Percentiles rank a stretch among this genome's conserved stretches.
Conservation (phyloP, 2,329 filamentous ascomycete genomes). For the Monosporascus sp. region DNA sequence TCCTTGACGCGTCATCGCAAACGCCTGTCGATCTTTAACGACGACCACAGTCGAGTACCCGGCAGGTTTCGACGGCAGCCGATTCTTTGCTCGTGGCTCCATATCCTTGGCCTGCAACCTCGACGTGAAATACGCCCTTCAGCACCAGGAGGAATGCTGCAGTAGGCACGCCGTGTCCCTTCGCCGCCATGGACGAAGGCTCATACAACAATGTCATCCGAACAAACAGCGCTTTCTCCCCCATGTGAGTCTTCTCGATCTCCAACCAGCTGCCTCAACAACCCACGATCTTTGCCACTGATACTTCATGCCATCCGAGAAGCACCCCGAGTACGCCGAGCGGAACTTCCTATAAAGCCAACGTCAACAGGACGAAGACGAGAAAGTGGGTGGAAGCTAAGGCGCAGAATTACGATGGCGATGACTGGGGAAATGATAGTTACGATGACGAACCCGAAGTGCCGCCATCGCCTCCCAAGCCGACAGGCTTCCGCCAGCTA, state of each 20-base stretch:
- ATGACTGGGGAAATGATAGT: conserved; percentile 81
- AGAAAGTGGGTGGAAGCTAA: conserved; percentile 94
- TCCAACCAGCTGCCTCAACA: neutral
- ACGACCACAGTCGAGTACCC: no score
- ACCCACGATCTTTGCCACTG: conserved; percentile 4
- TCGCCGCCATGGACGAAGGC: conserved; percentile 19
- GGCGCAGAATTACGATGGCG: conserved; percentile 79
- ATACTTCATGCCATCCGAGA: conserved; percentile 1
- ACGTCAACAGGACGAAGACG: conserved; percentile 84
- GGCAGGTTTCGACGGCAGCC: no score
- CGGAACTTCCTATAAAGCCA: conserved; percentile 60
- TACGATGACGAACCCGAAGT: conserved; percentile 51
- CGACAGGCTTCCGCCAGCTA: conserved; percentile 38
- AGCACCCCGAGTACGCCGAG: conserved; percentile 17
- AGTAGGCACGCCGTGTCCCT: conserved; percentile 10
- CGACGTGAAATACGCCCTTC: neutral
- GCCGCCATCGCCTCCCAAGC: conserved; percentile 35
- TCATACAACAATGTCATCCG: conserved; percentile 20
- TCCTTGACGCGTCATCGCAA: no score
- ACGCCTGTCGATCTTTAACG: no score
- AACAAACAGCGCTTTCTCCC: conserved; percentile 19
- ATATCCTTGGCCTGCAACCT: neutral
- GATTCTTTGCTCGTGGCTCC: neutral
- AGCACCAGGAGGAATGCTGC: conserved; percentile 10
- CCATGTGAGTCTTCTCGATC: conserved; percentile 12